Evolutionary conservation across 2,329 filamentous ascomycete genomes (phyloP), one percentile per base, ranked within the genome.

Genomic region (Thielaviopsis musarum): DNA sequence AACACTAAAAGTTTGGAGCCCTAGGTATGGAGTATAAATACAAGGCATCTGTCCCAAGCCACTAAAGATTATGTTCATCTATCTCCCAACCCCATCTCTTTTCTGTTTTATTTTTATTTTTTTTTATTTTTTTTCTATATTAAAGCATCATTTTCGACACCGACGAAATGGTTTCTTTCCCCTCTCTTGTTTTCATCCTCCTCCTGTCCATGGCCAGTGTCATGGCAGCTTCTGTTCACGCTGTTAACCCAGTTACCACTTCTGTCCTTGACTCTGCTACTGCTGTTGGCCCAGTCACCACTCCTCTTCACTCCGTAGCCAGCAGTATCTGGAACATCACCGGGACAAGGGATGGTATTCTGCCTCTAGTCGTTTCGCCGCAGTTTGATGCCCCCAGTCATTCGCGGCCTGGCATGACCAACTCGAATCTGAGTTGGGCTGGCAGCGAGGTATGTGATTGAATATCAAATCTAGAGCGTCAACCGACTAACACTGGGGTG

Each of bases 241-340:
- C 13, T 5, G 19, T 24, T 52, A 12, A 21, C n/a, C 9, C n/a
- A 10, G 1, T 19, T 7, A 26, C 19, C 26, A 17, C 19, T 9
- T 21, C n/a, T 10, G 53, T 19, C 53, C 15, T 38, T 21, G 53
- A 5, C 13, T 4, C 26, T 13, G 1, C 26, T 21, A 38, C 53
- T 2, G 53, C 2, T n/a, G 10, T 15, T 38, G 62, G 26, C 17
- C 12, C 53, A n/a, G 24, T 19, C 26, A 19, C 53, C 13, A 19
- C 70, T 13, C 71, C 51, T 4, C 13, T 53, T 28, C 24, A 24
- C 19, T 13, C 51, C 1, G 10, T 2, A 13, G 19, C 28, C 2
- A 9, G 12, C 7, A 34, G 30, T 10, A 21, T 19, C 2, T 19
- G 7, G 7, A 49, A 49, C 45, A 9, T 2, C 45, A 10, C n/a